These are phyloP conservation scores for Phytopythium vexans DNA, from an alignment of 352 stramenopile genomes.

Conservation along the genomic window DNA sequence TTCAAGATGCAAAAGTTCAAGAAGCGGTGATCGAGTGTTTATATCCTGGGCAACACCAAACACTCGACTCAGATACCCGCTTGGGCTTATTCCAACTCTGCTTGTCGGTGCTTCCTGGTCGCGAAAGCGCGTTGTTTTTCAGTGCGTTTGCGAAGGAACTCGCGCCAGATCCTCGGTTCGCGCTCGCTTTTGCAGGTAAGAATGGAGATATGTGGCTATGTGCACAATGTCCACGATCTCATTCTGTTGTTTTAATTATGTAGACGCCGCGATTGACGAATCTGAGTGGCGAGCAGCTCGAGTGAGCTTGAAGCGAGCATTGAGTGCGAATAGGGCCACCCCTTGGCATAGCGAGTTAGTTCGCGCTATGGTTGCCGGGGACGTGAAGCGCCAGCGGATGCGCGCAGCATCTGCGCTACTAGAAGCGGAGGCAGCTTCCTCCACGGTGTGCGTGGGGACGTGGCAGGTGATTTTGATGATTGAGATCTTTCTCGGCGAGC, in stretches of 20 bases:
- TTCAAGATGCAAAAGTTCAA: constrained; percentile 21
- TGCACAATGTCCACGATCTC: not conserved
- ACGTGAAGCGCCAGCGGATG: constrained; percentile 37
- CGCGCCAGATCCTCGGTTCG: constrained; percentile 32
- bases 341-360: constrained; percentile 22
- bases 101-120: constrained; percentile 14
- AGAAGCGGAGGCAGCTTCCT: constrained; percentile 20
- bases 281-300: constrained; percentile 49
- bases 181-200: constrained; percentile 42
- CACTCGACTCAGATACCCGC: constrained; percentile 24
- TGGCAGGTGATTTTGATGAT: constrained; percentile 50
- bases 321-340: constrained; percentile 23
- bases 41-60: constrained; percentile 31
- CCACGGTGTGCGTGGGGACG: constrained; percentile 34
- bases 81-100: constrained; percentile 43
- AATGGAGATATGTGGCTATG: not conserved
- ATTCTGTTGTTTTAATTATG: not conserved
- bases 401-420: constrained; percentile 35
- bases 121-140: constrained; percentile 32
- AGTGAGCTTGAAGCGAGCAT: constrained; percentile 26
- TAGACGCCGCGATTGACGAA: constrained; percentile 36
- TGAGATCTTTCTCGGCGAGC: constrained; percentile 59
- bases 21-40: constrained; percentile 38
- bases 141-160: constrained; percentile 27
- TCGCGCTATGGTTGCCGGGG: constrained; percentile 33